phyloP scores from a whole-genome alignment of 1,284 basidiomycete genomes.

The Sanghuangporus baumii region DNA sequence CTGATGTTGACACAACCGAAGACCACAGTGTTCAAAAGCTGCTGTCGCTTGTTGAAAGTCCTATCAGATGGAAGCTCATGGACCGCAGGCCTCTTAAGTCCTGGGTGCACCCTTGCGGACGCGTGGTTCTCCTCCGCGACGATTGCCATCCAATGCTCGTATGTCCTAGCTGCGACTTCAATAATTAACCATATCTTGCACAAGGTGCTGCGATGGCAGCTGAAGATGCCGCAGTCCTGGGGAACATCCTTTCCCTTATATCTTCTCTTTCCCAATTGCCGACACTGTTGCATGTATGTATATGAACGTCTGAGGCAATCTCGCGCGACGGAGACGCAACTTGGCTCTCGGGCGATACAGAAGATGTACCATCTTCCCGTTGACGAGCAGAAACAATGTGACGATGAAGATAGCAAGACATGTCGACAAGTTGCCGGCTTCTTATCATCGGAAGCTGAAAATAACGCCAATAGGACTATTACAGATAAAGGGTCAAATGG shows the following conservation, averaged over 20 bases:
- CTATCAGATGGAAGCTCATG: conserved; percentile 31
- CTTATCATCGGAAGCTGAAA: no score
- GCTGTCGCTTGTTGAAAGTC: conserved; percentile 36
- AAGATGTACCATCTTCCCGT: conserved; percentile 35
- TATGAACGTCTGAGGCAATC: conserved; percentile 45
- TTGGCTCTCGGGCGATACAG: conserved; percentile 35
- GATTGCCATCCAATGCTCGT: conserved; percentile 46
- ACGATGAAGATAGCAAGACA: conserved; percentile 18
- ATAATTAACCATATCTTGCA: no score
- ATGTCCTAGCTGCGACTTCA: conserved; percentile 8
- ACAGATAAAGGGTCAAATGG: no score
- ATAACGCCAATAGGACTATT: no score
- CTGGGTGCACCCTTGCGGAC: conserved; percentile 41
- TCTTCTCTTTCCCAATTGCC: conserved; percentile 34
- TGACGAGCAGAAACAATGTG: conserved; percentile 33
- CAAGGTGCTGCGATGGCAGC: conserved; percentile 33
- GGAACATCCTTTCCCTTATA: conserved; percentile 40
- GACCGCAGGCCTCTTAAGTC: conserved; percentile 33
- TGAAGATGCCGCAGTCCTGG: conserved; percentile 50
- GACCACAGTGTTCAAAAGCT: conserved; percentile 29
- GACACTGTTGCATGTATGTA: conserved; percentile 38
- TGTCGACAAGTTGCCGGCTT: no score
- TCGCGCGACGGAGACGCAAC: conserved; percentile 32
- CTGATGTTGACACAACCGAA: not conserved
- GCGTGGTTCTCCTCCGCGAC: conserved; percentile 43